Evolutionary conservation across 768 basidiomycete genomes (phyloP), one percentile per base, ranked within the genome.

Genomic region (Cystoderma amianthinum): DNA sequence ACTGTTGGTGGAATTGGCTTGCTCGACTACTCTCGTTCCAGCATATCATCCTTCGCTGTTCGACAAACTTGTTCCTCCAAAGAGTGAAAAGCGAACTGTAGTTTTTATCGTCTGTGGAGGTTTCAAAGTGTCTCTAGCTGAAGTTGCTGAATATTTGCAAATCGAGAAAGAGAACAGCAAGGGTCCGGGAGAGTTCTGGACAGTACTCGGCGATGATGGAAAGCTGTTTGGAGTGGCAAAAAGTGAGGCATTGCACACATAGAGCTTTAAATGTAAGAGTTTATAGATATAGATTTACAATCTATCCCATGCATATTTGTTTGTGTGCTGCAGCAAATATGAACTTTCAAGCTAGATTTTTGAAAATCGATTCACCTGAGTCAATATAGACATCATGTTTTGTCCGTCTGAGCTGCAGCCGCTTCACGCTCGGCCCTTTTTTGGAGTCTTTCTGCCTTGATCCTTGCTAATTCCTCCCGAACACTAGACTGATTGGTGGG

Each of bases 91-190:
- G n/a, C 59, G 64, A 21, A 63, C 58, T 0, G 65, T 80, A n/a
- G 76, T 85, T 1, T 83, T 83, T 55, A 65, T 86, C 36, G 76
- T 82, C 5, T 84, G 83, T 45, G 78, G 81, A 5, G 86, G 87
- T 1, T 79, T 80, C 59, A 87, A 86, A 50, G 65, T 80, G 20
- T 77, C 80, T 4, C 48, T 75, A 15, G 58, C 65, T 4, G 82
- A 82, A 2, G 56, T 78, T 37, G 54, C 33, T 18, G 70, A 72
- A 41, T 87, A 80, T 48, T 58, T 50, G 42, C 50, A 52, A 17
- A 54, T 69, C 21, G 49, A 75, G 18, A 60, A 64, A 13, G 59
- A 54, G 28, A 66, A 67, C 33, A 42, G 54, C 24, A 53, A 39
- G 45, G 57, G 50, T 40, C 32, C 42, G 15, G 48, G 47, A 22